A percentile compares a stretch with the other conserved stretches of the same genome.
These are phyloP conservation scores for Dictyostelium capitatum DNA, from an alignment of 78 protist species.

Conservation along the genomic window DNA sequence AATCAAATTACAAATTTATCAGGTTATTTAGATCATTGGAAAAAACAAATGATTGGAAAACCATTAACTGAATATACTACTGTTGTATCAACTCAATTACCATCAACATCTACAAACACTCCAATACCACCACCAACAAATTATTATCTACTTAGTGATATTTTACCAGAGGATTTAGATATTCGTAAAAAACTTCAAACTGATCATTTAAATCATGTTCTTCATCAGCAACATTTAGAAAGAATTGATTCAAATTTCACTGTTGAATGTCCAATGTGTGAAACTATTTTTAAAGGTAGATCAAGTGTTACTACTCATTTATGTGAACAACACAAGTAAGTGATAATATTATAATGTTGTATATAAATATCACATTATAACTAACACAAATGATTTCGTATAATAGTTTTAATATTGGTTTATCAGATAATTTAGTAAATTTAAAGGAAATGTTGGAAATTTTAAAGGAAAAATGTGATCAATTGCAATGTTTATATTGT, in stretches of 20 bases:
- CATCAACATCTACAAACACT: not conserved
- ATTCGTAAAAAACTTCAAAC: constrained; percentile 58
- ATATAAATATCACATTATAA: not conserved
- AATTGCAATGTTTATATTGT: constrained; percentile 74
- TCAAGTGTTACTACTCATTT: constrained; percentile 46
- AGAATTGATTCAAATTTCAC: constrained; percentile 52
- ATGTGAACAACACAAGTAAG: constrained; percentile 59
- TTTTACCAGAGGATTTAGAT: constrained; percentile 56
- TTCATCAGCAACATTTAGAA: constrained; percentile 66
- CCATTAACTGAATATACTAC: constrained; percentile 39
- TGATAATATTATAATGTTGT: not conserved
- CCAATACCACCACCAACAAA: not conserved
- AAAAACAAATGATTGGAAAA: constrained; percentile 27
- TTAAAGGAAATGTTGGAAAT: constrained; percentile 62
- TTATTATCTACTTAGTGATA: constrained; percentile 56
- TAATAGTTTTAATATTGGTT: constrained; percentile 63
- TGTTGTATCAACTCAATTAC: constrained; percentile 23
- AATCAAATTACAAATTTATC: constrained; percentile 53
- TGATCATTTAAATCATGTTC: constrained; percentile 22
- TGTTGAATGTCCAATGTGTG: constrained; percentile 68
- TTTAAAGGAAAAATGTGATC: constrained; percentile 18
- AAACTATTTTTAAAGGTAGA: constrained; percentile 36
- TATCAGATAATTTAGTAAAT: constrained; percentile 78
- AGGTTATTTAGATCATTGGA: constrained; percentile 49
- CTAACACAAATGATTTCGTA: not conserved